Percentiles rank a stretch among this genome's conserved stretches.
phyloP scores from a whole-genome alignment of 1,284 basidiomycete genomes.

The Sporisorium exsertum region DNA sequence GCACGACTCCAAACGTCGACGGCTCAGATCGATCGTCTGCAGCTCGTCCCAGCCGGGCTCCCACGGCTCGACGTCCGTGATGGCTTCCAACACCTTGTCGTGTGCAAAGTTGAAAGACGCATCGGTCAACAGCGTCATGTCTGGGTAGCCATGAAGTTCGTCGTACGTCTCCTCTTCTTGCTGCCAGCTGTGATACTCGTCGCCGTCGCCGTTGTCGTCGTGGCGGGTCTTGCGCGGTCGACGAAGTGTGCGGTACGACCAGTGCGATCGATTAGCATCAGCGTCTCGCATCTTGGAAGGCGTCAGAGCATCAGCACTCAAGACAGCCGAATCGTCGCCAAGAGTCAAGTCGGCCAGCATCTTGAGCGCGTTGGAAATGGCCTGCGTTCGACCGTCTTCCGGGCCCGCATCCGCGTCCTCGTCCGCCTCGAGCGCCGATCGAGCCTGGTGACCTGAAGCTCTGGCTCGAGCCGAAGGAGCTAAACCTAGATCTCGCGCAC shows the following conservation, averaged over 20 bases:
- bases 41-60: slow-evolving; percentile 93
- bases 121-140: slow-evolving; percentile 75
- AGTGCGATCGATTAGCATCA: slow-evolving; percentile 36
- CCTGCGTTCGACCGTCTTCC: slow-evolving; percentile 35
- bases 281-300: slow-evolving; percentile 23
- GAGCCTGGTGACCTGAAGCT: slow-evolving; percentile 12
- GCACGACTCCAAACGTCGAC: slow-evolving; percentile 85
- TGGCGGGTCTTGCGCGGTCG: slow-evolving; percentile 34
- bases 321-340: slow-evolving; percentile 20
- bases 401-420: slow-evolving; percentile 9
- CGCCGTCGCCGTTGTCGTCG: slow-evolving; percentile 12
- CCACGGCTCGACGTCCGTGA: slow-evolving; percentile 95
- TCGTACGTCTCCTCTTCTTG: slow-evolving; percentile 44
- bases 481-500: slow-evolving; percentile 32
- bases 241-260: slow-evolving; percentile 42
- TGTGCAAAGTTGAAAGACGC: slow-evolving; percentile 93
- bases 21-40: slow-evolving; percentile 80
- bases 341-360: slow-evolving; percentile 48
- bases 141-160: slow-evolving; percentile 48
- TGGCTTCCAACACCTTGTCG: slow-evolving; percentile 87
- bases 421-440: not conserved
- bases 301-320: slow-evolving; percentile 5
- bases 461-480: slow-evolving; percentile 15
- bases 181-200: slow-evolving; percentile 18
- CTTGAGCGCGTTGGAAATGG: slow-evolving; percentile 38